Evolutionary conservation across 192 early-diverging fungal species (phyloP), one percentile per base, ranked within the genome.

Genomic region (Rhizoclosmatium globosum): DNA sequence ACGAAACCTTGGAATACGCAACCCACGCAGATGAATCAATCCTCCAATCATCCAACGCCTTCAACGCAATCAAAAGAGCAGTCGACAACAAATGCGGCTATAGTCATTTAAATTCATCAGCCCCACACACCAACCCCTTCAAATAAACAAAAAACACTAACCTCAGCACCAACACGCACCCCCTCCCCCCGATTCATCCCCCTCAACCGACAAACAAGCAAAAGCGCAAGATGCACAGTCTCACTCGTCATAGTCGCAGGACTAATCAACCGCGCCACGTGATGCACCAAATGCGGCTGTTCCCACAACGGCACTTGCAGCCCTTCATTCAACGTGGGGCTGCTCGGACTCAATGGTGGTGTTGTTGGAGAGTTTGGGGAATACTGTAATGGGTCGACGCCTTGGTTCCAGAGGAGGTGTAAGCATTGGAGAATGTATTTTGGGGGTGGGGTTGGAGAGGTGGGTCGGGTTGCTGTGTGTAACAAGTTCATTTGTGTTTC

Each of bases 1-100:
- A 44, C 7, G 23, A 41, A 9, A 79, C 1, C 3, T 64, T 47
- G 67, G 39, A 57, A 43, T 73, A 79, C 7, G 64, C n/a, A 11
- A 73, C 78, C 78, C 78, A 79, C 19, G 70, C 78, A 56, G 56
- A 57, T 11, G 23, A 39, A 61, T 79, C 78, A 47, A 79, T 71
- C 4, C 78, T 69, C 59, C 70, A 71, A 44, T 79, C 78, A 59
- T 79, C 78, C 21, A 79, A 47, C 4, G 67, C 71, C 70, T 79
- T 79, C 45, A 72, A 69, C 15, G 78, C 57, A 3, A 77, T 19
- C 7, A 77, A 57, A 41, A 77, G 46, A 6, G 79, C 72, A 4
- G 72, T 81, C 44, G 41, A 57, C 19, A 77, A 48, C 19, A 81
- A 48, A 39, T 77, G 58, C 2, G 39, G 69, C 69, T 62, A 21